Evolutionary conservation across 495 filamentous ascomycete genomes (phyloP), one percentile per base, ranked within the genome.

Genomic region (Daldinia caldariorum): DNA sequence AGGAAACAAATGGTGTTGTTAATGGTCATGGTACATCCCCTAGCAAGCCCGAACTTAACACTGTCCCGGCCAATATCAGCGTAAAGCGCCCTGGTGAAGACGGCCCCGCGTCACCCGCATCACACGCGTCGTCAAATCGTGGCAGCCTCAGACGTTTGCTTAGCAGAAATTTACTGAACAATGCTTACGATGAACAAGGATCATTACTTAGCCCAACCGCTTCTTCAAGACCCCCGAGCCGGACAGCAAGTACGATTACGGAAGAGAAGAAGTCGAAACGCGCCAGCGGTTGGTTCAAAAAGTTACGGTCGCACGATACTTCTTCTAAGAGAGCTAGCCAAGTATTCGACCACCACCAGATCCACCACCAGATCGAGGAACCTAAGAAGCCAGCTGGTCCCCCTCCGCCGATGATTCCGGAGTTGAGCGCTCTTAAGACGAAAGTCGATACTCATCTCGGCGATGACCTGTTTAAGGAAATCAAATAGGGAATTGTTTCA

Each of bases 351-450:
- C 76, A 78, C 53, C 26, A 26, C 26, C 26, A 26, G n/a, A n/a
- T 74, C 49, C 71, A 78, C 32, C 76, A 78, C 49, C 69, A 76
- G 50, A 70, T 53, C 43, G 72, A 78, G 45, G 77, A 78, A 55
- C 69, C 76, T 26, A 71, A 55, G 56, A 79, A 81, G 54, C 78
- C 82, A 26, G 73, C 68, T 55, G 81, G 81, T 45, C 81, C 84
- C 12, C 87, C 87, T 50, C 86, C 87, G 12, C 87, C 87, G 16
- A 88, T 83, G 79, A 82, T 89, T 43, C 87, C 87, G 51, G 86
- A 89, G 62, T 79, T 89, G 63, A 82, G 77, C 66, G 81, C 80
- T 35, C 77, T 87, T 57, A 83, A 86, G 72, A 77, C 83, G 22
- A 82, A 83, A 70, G 71, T 83, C 47, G 75, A 77, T 60, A 77